Evolutionary conservation across 2,329 filamentous ascomycete species (phyloP), one percentile per base, ranked within the genome.

Genomic region (Alternaria sp.): DNA sequence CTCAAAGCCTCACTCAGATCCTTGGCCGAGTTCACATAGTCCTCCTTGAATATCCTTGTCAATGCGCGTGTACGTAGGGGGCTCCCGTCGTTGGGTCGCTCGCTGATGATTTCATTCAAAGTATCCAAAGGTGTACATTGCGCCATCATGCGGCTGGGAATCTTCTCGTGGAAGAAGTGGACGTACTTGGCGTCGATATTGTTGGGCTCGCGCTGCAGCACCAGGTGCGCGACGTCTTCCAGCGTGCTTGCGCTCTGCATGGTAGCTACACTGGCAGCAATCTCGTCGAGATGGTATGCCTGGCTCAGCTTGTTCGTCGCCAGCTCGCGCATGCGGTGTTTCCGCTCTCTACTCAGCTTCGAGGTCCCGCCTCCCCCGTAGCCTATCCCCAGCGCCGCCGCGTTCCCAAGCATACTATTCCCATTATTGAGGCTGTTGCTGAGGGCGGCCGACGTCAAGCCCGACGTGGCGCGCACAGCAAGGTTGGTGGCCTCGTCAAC

Each of bases 111-210:
- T 38, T 91, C 86, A 73, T 89, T 83, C 65, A 96, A 78, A 4
- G 88, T 84, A 54, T 86, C 81, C 58, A 94, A 78, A 63, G 87
- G 89, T 9, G 91, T 94, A 69, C 86, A 89, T 70, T 92, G 87
- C 36, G 89, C 90, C 75, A 95, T 82, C 74, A 90, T 88, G 43
- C 90, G 83, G 41, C 88, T 91, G 1, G 92, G 90, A 27, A 95
- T 94, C 85, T 94, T 95, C 79, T 96, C 92, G 79, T 94, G 92
- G 78, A 96, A 96, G 80, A 94, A 95, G 75, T 95, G 91, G n/a
- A 95, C 92, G 74, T 95, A 95, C 77, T 90, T 91, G 28, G 92
- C 92, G 72, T 95, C 91, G 44, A 84, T 79, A 72, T 93, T 89
- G 52, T 84, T 76, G n/a, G 87, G 83, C 62, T 87, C 89, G 62